A percentile compares a stretch with the other conserved stretches of the same genome.
Evolutionary conservation across 164 flowering plant species (phyloP).

Genomic region (Taxillus chinensis): DNA sequence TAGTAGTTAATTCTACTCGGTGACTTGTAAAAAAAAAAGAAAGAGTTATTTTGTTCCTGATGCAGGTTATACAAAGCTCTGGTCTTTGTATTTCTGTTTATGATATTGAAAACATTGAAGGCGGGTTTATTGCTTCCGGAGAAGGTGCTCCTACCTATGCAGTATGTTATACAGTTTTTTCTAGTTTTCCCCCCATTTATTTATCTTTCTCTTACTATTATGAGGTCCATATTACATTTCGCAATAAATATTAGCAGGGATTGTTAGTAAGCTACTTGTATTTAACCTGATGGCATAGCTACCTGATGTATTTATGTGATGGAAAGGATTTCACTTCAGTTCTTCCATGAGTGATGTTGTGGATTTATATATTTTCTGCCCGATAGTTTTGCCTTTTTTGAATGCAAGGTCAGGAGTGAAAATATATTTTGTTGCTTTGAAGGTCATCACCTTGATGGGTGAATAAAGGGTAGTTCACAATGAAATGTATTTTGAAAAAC

Average conservation of each 20-base stretch:
- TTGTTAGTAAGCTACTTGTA: no score
- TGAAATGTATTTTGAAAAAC: no score
- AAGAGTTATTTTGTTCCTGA: not conserved
- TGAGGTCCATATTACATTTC: not conserved
- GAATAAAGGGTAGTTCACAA: no score
- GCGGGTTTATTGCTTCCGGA: conserved; percentile 58
- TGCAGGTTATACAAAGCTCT: conserved; percentile 57
- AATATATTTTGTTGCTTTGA: no score
- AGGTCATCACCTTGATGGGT: no score
- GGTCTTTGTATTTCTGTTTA: conserved; percentile 69
- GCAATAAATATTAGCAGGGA: not conserved
- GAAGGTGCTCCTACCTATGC: conserved; percentile 72
- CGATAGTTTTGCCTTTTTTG: no score
- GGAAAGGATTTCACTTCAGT: no score
- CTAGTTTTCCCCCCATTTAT: not conserved
- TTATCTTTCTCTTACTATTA: not conserved
- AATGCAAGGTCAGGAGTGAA: no score
- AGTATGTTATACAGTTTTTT: conserved; percentile 19
- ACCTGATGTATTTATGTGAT: no score
- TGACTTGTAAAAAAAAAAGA: not conserved
- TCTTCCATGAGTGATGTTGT: no score
- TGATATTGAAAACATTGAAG: conserved; percentile 44
- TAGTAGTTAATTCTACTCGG: not conserved
- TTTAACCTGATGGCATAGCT: no score
- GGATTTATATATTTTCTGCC: no score